Evolutionary conservation across 768 basidiomycete genomes (phyloP).

Genomic region (Tulasnella calospora): DNA sequence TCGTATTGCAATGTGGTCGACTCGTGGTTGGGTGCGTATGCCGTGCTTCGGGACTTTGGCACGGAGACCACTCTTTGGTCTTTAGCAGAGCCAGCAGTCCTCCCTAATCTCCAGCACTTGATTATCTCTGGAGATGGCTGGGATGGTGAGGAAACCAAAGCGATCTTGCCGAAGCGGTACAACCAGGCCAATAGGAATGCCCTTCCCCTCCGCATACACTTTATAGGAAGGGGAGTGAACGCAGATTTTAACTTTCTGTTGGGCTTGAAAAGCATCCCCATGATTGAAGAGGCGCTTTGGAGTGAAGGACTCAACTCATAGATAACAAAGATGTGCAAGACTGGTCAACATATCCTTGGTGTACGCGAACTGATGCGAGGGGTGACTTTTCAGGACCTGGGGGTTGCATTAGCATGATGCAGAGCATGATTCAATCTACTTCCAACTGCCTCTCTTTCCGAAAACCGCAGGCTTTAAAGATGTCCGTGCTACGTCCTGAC

Average conservation of each 20-base stretch:
- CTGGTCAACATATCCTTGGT: neutral
- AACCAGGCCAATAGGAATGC: neutral
- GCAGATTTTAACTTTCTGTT: neutral
- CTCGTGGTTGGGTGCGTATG: neutral
- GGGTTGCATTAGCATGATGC: neutral
- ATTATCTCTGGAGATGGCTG: neutral
- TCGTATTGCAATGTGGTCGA: neutral
- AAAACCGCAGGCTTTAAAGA: neutral
- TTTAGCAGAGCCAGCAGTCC: neutral
- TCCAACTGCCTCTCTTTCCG: neutral
- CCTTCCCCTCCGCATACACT: neutral
- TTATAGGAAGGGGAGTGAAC: neutral
- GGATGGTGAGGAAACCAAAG: neutral
- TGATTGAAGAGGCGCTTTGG: neutral
- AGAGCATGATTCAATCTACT: no score
- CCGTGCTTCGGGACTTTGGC: neutral
- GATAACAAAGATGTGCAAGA: neutral
- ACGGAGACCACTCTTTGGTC: neutral
- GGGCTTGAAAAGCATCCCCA: neutral
- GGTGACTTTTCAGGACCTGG: neutral
- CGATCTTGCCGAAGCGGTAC: neutral
- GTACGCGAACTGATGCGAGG: neutral
- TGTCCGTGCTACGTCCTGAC: no score
- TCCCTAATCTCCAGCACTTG: neutral
- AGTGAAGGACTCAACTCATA: neutral